Evolutionary conservation across 2,329 filamentous ascomycete genomes (phyloP).

Genomic region (Phialophora tarda): DNA sequence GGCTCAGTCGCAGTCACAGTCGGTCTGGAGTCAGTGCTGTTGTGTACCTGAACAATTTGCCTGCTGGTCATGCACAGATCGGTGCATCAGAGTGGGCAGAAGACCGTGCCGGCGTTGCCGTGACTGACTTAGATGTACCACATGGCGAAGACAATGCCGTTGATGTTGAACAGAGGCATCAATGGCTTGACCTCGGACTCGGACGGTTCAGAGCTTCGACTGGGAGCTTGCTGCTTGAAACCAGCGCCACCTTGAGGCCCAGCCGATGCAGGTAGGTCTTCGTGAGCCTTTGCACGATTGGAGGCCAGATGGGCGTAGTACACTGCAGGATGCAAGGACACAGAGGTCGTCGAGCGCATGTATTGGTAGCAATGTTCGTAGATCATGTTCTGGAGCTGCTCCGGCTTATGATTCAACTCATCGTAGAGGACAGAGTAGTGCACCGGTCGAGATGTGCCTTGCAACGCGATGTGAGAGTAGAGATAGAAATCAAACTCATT

Average conservation of each 20-base stretch:
- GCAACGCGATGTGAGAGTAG: conserved; percentile 76
- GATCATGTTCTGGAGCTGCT: conserved; percentile 81
- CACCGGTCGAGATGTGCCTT: conserved; percentile 89
- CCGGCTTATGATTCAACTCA: conserved; percentile 70
- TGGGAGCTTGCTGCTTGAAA: conserved; percentile 44
- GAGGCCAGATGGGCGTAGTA: conserved; percentile 96
- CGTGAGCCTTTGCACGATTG: conserved; percentile 77
- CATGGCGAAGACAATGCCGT: conserved; percentile 43
- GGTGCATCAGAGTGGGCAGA: background rate
- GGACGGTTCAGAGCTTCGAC: conserved; percentile 39
- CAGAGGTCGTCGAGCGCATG: conserved; percentile 86
- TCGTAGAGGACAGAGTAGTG: conserved; percentile 91
- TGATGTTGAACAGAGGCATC: conserved; percentile 43
- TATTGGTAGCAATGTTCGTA: conserved; percentile 97
- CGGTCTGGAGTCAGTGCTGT: conserved; percentile 2
- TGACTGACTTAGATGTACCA: conserved; percentile 47
- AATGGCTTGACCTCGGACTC: conserved; percentile 44
- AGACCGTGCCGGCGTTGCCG: background rate
- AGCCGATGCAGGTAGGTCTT: conserved; percentile 55
- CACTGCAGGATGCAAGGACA: conserved; percentile 83
- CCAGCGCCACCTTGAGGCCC: conserved; percentile 50
- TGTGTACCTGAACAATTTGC: background rate
- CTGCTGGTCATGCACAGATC: conserved; percentile 2
- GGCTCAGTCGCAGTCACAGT: background rate
- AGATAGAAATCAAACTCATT: conserved; percentile 89